phyloP scores from a whole-genome alignment of 768 basidiomycete genomes.

The Gelatoporia subvermispora region DNA sequence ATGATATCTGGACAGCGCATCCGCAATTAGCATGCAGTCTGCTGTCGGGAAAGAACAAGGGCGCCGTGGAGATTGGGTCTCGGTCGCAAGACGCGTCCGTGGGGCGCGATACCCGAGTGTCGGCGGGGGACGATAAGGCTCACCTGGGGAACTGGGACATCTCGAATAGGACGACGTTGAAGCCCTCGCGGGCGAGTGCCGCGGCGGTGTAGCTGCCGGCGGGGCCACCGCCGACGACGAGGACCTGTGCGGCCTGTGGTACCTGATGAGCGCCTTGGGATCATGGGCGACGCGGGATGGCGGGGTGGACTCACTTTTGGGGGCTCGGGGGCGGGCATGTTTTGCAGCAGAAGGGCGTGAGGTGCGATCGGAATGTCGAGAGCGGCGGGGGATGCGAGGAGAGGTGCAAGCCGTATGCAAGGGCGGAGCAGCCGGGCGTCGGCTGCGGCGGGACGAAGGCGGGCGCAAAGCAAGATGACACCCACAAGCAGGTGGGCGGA shows the following conservation, averaged over 20 bases:
- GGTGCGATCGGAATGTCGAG: no score
- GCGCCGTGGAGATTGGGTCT: background rate
- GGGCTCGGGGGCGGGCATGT: no score
- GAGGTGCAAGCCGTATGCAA: no score
- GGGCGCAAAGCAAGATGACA: no score
- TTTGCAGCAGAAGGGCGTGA: no score
- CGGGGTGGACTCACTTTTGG: no score
- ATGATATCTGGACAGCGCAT: conserved; percentile 32
- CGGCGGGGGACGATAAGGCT: background rate
- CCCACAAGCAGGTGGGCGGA: no score
- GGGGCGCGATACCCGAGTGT: background rate
- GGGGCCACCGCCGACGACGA: conserved; percentile 59
- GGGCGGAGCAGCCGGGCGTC: no score
- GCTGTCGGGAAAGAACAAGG: background rate
- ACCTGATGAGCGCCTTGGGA: background rate
- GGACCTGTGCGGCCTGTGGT: conserved; percentile 29
- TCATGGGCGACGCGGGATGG: no score
- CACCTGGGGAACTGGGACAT: conserved; percentile 52
- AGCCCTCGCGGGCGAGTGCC: conserved; percentile 50
- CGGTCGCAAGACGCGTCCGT: background rate
- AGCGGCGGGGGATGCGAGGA: no score
- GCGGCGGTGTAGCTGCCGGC: conserved; percentile 54
- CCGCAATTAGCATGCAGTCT: background rate
- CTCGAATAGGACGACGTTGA: conserved; percentile 54
- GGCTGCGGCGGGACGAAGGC: no score